A percentile compares a stretch with the other conserved stretches of the same genome.
phyloP scores from a whole-genome alignment of 352 stramenopile genomes.

The Thalassiosira allenii region DNA sequence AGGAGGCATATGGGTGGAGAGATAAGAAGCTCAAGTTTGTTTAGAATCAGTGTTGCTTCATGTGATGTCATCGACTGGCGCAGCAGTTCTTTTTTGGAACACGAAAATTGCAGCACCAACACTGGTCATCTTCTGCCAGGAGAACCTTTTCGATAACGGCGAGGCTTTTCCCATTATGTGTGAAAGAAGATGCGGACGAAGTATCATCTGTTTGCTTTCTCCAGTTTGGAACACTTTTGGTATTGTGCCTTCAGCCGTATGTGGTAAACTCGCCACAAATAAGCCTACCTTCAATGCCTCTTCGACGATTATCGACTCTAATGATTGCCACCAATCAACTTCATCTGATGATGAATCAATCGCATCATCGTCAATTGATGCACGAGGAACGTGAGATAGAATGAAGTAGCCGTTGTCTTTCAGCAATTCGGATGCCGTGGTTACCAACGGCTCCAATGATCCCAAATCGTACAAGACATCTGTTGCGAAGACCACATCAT shows the following conservation, averaged over 20 bases:
- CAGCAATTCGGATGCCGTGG: constrained; percentile 38
- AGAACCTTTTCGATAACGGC: constrained; percentile 8
- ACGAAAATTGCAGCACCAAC: constrained; percentile 25
- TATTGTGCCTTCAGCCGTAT: not conserved
- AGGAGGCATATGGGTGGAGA: constrained; percentile 67
- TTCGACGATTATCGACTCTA: constrained; percentile 20
- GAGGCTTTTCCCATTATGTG: constrained; percentile 4
- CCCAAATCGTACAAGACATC: constrained; percentile 78
- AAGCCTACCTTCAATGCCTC: constrained; percentile 5
- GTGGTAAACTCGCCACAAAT: not conserved
- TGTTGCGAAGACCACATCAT: constrained; percentile 72
- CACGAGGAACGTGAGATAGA: constrained; percentile 72
- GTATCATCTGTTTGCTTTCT: constrained; percentile 14
- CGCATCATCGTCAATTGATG: constrained; percentile 40
- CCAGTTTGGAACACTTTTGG: not conserved
- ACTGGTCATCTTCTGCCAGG: constrained; percentile 27
- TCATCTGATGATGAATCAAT: constrained; percentile 6
- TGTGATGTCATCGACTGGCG: too few relatives aligned
- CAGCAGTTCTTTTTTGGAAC: constrained; percentile 21
- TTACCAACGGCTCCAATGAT: constrained; percentile 48
- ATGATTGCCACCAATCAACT: constrained; percentile 18
- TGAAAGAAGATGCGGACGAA: constrained; percentile 17
- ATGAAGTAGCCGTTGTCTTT: constrained; percentile 57
- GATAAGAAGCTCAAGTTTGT: constrained; percentile 69
- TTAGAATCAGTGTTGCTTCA: too few relatives aligned